These are phyloP conservation scores for Panaeolus papilionaceus DNA, from an alignment of 768 basidiomycete genomes.

Conservation along the genomic window DNA sequence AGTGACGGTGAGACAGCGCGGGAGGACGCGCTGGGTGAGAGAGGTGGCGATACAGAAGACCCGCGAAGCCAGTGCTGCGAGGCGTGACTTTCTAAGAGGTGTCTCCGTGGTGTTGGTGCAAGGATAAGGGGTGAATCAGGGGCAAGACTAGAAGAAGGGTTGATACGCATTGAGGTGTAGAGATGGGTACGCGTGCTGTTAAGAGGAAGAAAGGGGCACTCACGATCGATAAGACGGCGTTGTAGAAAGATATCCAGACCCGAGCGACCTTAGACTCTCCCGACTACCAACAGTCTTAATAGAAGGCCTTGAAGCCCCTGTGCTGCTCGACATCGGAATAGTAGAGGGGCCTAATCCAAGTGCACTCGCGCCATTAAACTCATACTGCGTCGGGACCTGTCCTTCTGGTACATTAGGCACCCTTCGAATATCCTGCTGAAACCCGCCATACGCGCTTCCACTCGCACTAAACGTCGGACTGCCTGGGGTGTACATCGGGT, in stretches of 20 bases:
- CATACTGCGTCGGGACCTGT: neutral
- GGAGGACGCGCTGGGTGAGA: conserved; percentile 54
- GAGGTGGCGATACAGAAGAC: conserved; percentile 51
- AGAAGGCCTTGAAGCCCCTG: neutral
- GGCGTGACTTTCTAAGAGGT: conserved; percentile 64
- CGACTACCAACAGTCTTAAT: neutral
- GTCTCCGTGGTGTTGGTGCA: conserved; percentile 70
- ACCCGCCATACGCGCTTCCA: conserved; percentile 8
- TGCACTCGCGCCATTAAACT: neutral
- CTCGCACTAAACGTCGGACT: neutral
- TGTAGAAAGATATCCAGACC: neutral
- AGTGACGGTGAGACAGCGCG: conserved; percentile 31
- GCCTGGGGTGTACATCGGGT: neutral
- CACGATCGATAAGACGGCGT: conserved; percentile 5
- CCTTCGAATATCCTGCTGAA: neutral
- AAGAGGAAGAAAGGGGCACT: neutral
- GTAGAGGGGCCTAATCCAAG: conserved; percentile 6
- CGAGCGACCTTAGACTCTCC: neutral
- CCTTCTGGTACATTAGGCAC: neutral
- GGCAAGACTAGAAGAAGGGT: neutral
- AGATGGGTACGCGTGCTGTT: neutral
- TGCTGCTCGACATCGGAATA: neutral
- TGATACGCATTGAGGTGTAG: conserved; percentile 8
- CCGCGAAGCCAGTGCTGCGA: conserved; percentile 67
- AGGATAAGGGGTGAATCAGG: conserved; percentile 48